Percentiles rank a stretch among this genome's conserved stretches.
These are phyloP conservation scores for Pestalotiopsis fici DNA, from an alignment of 2,329 filamentous ascomycete species.

Conservation along the genomic window DNA sequence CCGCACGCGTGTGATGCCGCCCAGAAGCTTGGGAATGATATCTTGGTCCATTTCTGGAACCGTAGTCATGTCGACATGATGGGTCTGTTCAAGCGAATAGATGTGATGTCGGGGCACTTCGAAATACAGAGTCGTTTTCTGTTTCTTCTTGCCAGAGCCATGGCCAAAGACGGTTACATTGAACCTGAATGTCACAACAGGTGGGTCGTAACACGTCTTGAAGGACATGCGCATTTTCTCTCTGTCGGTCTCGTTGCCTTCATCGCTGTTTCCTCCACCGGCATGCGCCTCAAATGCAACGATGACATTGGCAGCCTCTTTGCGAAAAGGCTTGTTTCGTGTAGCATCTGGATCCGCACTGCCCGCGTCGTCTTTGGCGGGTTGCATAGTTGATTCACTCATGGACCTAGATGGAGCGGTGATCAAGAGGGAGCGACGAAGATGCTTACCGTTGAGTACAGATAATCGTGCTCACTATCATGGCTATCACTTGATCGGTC, in stretches of 20 bases:
- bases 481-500: neutral
- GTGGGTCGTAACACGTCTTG: conserved; percentile 6
- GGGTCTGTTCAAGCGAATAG: conserved; percentile 8
- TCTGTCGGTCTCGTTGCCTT: neutral
- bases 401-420: neutral
- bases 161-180: conserved; percentile 7
- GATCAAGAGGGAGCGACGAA: neutral
- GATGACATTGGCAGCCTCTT: conserved; percentile 1
- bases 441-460: conserved; percentile 1
- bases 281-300: neutral
- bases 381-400: conserved; percentile 6
- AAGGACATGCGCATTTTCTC: conserved; percentile 7
- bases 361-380: neutral
- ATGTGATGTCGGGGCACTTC: conserved; percentile 10
- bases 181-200: conserved; percentile 9
- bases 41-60: conserved; percentile 9
- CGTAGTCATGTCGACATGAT: neutral
- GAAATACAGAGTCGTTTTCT: conserved; percentile 8
- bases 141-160: conserved; percentile 4
- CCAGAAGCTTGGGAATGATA: neutral
- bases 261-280: neutral
- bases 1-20: conserved; percentile 6
- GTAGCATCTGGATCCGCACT: neutral
- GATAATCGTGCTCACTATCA: neutral
- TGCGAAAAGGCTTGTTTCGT: neutral